Evolutionary conservation across 2,329 filamentous ascomycete genomes (phyloP).

Genomic region (Neoarthrinium moseri): DNA sequence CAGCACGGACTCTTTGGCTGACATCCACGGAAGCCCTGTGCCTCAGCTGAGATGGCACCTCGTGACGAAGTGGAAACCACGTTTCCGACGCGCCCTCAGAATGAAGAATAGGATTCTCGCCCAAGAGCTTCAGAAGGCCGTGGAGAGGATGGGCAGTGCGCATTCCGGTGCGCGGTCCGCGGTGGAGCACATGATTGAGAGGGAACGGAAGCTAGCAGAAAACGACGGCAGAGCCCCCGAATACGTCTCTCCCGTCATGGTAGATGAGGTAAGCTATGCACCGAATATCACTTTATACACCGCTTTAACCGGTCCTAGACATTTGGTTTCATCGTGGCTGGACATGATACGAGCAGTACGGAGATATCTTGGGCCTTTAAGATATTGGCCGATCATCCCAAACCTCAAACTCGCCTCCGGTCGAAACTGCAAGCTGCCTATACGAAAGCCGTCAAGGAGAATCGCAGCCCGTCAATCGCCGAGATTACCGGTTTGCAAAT

Average conservation of each 20-base stretch:
- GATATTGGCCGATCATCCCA: constrained; percentile 20
- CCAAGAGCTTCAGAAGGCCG: constrained; percentile 15
- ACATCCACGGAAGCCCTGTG: neutral
- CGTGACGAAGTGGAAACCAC: constrained; percentile 18
- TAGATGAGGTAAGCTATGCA: constrained; percentile 14
- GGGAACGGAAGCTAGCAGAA: constrained; percentile 26
- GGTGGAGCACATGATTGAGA: constrained; percentile 29
- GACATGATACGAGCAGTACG: constrained; percentile 30
- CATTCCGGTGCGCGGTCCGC: constrained; percentile 24
- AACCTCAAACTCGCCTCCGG: constrained; percentile 25
- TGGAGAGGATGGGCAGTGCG: constrained; percentile 15
- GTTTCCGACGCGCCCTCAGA: constrained; percentile 9
- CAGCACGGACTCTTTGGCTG: constrained; percentile 1
- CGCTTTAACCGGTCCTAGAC: constrained; percentile 18
- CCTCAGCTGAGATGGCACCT: constrained; percentile 5
- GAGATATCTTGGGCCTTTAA: constrained; percentile 28
- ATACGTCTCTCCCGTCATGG: constrained; percentile 20
- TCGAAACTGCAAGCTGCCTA: constrained; percentile 13
- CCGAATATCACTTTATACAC: no score
- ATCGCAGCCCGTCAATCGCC: constrained; percentile 17
- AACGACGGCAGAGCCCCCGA: constrained; percentile 24
- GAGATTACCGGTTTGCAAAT: constrained; percentile 21
- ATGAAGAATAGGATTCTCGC: constrained; percentile 27
- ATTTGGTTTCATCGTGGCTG: constrained; percentile 30
- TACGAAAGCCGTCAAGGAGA: constrained; percentile 14